phyloP scores from a whole-genome alignment of 1,284 basidiomycete species.

The Puccinia coronata region DNA sequence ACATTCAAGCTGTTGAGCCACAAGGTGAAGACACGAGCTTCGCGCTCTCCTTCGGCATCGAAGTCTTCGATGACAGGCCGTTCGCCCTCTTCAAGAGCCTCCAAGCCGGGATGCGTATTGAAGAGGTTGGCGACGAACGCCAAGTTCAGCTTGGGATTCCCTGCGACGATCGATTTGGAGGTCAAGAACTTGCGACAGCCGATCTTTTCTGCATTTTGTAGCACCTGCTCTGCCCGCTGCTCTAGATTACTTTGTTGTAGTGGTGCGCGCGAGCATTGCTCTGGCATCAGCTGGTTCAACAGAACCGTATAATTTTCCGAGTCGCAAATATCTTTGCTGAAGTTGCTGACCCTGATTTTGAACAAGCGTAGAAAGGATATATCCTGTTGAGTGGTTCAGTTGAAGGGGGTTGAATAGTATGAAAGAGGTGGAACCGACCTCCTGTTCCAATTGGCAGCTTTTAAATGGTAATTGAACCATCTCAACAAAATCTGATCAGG shows the following conservation, averaged over 20 bases:
- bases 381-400: background rate
- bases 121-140: constrained; percentile 59
- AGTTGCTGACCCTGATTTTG: constrained; percentile 46
- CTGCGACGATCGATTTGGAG: constrained; percentile 58
- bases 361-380: constrained; percentile 58
- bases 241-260: constrained; percentile 57
- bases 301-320: constrained; percentile 45
- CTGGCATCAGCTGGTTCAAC: constrained; percentile 51
- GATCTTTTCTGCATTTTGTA: constrained; percentile 58
- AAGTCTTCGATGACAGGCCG: constrained; percentile 59
- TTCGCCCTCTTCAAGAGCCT: constrained; percentile 58
- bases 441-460: constrained; percentile 58
- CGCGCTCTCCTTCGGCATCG: constrained; percentile 59
- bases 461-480: constrained; percentile 60
- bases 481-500: constrained; percentile 59
- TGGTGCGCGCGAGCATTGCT: constrained; percentile 57
- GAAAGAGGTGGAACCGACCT: constrained; percentile 32
- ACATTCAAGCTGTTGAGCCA: constrained; percentile 60
- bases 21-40: constrained; percentile 59
- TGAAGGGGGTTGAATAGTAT: background rate
- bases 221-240: constrained; percentile 58
- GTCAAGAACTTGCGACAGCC: constrained; percentile 60
- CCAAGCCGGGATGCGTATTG: constrained; percentile 59
- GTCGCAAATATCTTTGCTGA: constrained; percentile 48
- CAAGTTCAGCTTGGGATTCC: constrained; percentile 59